A percentile compares a stretch with the other conserved stretches of the same genome.
phyloP scores from a whole-genome alignment of 75 land plant genomes.

The Sequoiadendron giganteum region DNA sequence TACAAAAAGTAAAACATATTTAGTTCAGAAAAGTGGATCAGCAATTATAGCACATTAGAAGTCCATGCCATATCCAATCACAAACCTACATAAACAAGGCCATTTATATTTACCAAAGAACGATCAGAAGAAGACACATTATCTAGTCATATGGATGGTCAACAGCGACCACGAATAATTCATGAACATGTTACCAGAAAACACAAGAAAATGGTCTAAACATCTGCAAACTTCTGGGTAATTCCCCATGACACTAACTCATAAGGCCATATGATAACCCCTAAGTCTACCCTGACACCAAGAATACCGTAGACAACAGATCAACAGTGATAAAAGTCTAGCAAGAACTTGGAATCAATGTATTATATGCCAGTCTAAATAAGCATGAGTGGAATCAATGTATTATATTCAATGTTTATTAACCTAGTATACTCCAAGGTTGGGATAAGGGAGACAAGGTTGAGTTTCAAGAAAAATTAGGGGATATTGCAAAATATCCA shows the following conservation, averaged over 20 bases:
- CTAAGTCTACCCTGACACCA: no score
- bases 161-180: background rate
- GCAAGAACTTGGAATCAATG: background rate
- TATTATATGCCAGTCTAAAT: background rate
- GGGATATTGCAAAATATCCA: background rate
- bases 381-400: background rate
- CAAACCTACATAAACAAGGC: background rate
- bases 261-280: no score
- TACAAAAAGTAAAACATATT: background rate
- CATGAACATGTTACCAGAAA: background rate
- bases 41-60: background rate
- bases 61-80: background rate
- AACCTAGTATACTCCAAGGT: background rate
- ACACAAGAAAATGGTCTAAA: background rate
- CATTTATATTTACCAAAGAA: background rate
- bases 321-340: background rate
- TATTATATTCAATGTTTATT: no score
- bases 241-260: background rate
- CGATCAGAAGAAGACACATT: background rate
- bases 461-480: background rate
- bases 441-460: background rate
- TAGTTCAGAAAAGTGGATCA: background rate
- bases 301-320: no score
- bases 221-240: background rate
- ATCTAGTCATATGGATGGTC: background rate